phyloP scores from a whole-genome alignment of 768 basidiomycete genomes.

The Dioszegia aurantiaca region DNA sequence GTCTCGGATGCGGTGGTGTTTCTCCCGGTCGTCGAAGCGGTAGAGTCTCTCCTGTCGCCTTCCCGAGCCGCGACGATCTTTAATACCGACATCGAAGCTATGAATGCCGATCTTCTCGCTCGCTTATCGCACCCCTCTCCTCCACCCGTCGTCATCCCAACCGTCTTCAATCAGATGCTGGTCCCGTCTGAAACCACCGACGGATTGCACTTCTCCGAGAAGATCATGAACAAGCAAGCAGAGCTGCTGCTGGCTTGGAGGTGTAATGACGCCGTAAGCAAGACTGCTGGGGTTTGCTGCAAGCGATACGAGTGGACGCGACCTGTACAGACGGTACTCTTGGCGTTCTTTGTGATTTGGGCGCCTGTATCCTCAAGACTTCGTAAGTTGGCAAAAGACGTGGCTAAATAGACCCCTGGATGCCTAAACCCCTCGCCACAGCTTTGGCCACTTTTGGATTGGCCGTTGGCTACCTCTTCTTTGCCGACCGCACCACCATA shows the following conservation, averaged over 20 bases:
- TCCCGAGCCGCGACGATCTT: constrained; percentile 69
- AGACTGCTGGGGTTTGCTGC: constrained; percentile 68
- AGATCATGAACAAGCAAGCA: constrained; percentile 66
- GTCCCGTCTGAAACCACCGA: constrained; percentile 73
- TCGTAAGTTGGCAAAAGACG: constrained; percentile 31
- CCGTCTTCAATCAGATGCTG: constrained; percentile 77
- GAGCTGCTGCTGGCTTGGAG: constrained; percentile 73
- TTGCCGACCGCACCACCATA: constrained; percentile 78
- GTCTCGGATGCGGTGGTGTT: constrained; percentile 73
- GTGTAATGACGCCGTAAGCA: constrained; percentile 67
- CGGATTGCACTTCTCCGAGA: constrained; percentile 74
- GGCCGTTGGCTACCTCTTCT: constrained; percentile 66
- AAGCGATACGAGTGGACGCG: constrained; percentile 69
- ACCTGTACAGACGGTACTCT: constrained; percentile 40
- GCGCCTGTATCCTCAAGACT: constrained; percentile 56
- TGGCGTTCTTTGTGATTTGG: constrained; percentile 47
- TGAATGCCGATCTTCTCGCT: constrained; percentile 81
- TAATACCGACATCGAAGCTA: constrained; percentile 76
- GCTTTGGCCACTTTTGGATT: constrained; percentile 65
- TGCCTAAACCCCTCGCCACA: constrained; percentile 47
- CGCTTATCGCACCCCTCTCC: constrained; percentile 57
- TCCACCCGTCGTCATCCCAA: constrained; percentile 62
- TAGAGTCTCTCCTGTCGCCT: constrained; percentile 64
- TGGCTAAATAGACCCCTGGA: constrained; percentile 25
- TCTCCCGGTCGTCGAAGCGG: constrained; percentile 71